These are phyloP conservation scores for Dittrichia graveolens DNA, from an alignment of 129 eudicot genomes.

Conservation along the genomic window DNA sequence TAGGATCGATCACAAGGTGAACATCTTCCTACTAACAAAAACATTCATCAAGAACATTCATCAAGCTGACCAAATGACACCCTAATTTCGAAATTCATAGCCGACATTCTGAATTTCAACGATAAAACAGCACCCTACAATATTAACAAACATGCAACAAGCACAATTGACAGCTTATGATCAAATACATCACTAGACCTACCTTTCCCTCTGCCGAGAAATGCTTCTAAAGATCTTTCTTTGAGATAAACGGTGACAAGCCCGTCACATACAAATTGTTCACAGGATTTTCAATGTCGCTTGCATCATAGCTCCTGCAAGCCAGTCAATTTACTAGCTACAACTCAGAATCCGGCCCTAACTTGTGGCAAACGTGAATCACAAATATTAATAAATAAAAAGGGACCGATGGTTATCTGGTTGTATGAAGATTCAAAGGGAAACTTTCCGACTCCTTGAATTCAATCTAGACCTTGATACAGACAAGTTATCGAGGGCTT, in stretches of 20 bases:
- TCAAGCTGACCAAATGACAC: neutral
- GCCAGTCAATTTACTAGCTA: neutral
- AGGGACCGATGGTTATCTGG: neutral
- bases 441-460: conserved; percentile 61
- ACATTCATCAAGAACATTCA: no score
- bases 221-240: conserved; percentile 80
- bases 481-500: no score
- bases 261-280: conserved; percentile 95
- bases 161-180: neutral
- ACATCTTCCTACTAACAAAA: conserved; percentile 70
- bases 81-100: neutral
- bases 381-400: neutral
- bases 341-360: neutral
- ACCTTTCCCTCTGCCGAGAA: conserved; percentile 89
- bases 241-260: conserved; percentile 68
- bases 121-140: neutral
- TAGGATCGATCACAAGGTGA: conserved; percentile 85
- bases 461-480: conserved; percentile 59
- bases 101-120: neutral
- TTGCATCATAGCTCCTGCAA: conserved; percentile 67
- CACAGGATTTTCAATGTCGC: conserved; percentile 89
- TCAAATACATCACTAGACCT: neutral
- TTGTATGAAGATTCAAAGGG: conserved; percentile 25
- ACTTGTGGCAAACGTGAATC: neutral
- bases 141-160: neutral